Base-by-base conservation (phyloP, 2,329 filamentous ascomycete genomes). In the Scytalidium sp. region DNA sequence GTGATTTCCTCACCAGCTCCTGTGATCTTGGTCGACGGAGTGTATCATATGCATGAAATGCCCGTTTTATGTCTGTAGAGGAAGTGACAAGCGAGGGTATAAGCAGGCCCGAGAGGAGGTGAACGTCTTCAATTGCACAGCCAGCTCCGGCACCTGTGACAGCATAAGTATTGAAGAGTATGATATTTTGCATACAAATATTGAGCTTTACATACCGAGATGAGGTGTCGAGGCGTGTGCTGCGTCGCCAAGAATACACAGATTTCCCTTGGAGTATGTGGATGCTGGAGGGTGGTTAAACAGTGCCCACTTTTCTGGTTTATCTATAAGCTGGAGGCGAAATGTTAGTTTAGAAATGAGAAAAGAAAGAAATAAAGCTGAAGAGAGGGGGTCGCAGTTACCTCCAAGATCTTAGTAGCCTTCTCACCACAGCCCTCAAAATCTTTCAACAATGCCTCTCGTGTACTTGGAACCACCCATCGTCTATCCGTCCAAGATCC, bases 201-300 rank as follows among this genome's bases (percentile, higher is more conserved):
- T 29, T 20, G 78, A 29, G 7, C 13, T 29, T 29, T 29, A 29
- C 25, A 29, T 29, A 29, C 25, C 79, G 9, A 78, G 73, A 60
- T 81, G 77, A 1, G 80, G 80, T 0, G 74, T 75, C 0, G 70
- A 66, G 1, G 79, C 78, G 54, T 83, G 80, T 3, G 80, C 80
- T 1, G 79, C 78, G 54, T 83, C 79, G 7, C 80, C 80, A 0
- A 79, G 67, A 2, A 83, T 56, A 42, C 75, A 76, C 0, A 80
- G 62, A 2, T 65, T 63, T 1, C 70, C 74, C 17, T 65, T 64
- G 36, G 67, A 63, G 57, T 76, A 83, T 3, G 63, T 65, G 5
- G 69, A 67, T 13, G 71, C 71, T 0, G 76, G 76, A 6, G 70
- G 61, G 19, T 78, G 74, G 64, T 81, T 78, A 61, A 80, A 82